A percentile compares a stretch with the other conserved stretches of the same genome.
Evolutionary conservation across 106 monocot genomes (phyloP).

Genomic region (Dioscorea alata): DNA sequence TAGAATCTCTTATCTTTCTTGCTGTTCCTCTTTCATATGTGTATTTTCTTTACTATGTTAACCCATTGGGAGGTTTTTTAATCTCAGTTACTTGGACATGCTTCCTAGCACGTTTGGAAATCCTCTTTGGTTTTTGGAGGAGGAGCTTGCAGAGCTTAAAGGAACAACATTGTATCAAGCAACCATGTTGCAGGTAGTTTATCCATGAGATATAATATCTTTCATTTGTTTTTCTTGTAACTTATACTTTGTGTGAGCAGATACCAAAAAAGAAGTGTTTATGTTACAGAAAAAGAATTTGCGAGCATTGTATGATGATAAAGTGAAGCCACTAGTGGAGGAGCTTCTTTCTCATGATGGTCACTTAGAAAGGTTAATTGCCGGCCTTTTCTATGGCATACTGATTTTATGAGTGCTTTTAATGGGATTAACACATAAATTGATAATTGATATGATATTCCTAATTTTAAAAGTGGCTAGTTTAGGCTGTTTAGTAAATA

Average conservation of each 20-base stretch:
- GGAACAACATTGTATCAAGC: conserved; percentile 84
- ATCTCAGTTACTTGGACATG: conserved; percentile 76
- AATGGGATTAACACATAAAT: too few species aligned
- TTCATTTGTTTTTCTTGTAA: too few species aligned
- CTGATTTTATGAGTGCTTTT: too few species aligned
- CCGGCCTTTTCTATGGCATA: too few species aligned
- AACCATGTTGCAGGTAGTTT: conserved; percentile 59
- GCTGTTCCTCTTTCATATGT: too few species aligned
- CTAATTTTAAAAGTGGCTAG: too few species aligned
- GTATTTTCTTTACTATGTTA: too few species aligned
- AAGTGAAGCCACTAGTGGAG: conserved; percentile 63
- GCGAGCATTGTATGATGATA: conserved; percentile 52
- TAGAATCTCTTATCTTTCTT: too few species aligned
- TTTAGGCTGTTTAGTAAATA: too few species aligned
- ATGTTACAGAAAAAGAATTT: conserved; percentile 57
- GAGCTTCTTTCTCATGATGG: conserved; percentile 48
- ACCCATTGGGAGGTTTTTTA: too few species aligned
- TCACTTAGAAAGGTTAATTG: not conserved
- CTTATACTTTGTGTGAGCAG: too few species aligned
- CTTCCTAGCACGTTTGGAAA: conserved; percentile 75
- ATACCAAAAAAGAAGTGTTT: not conserved
- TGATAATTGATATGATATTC: too few species aligned
- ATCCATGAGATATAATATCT: not conserved
- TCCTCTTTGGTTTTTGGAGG: conserved; percentile 87
- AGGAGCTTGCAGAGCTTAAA: conserved; percentile 76